Base-by-base conservation (phyloP, 176 grass and related monocot species). In the Oropetium thomaeum region DNA sequence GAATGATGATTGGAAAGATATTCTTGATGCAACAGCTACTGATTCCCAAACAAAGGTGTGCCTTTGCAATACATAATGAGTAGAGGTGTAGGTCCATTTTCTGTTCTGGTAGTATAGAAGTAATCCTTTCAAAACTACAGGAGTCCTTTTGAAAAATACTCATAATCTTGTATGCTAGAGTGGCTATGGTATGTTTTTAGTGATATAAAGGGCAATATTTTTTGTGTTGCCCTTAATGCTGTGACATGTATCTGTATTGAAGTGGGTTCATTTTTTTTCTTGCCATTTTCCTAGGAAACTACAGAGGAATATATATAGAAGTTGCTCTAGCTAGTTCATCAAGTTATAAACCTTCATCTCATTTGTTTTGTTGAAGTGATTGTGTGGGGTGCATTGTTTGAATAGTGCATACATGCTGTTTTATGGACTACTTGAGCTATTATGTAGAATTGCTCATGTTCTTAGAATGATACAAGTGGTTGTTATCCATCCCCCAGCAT, bases 1-100 rank as follows among this genome's bases (percentile, higher is more conserved):
- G 26, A 85, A 86, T 76, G 95, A 92, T 79, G 89, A 94, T 87
- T 98, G 95, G 95, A 90, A 84, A 83, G 95, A 83, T 81, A 91
- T 98, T 83, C 64, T 91, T 25, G 79, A 92, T 4, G 84, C 89
- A 68, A 81, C 73, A 20, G 51, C 71, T 42, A 62, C 75, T 30
- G 87, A 90, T 77, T 71, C 89, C 63, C 88, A 88, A 57, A 41
- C 70, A 63, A 89, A 86, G 88, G 90, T 98, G 89, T n/a, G 47
- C 29, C 23, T 68, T 52, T 58, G 57, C 59, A 48, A 39, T 29
- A 25, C 28, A 64, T 65, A 65, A 81, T 58, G 29, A 65, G 64
- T 75, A 37, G 70, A 53, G 10, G 66, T 58, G 25, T 65, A 59
- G 55, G 16, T 47, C 27, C 37, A 48, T 81, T 41, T 68, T 83